Percentiles rank a stretch among this genome's conserved stretches.
Evolutionary conservation across 768 basidiomycete genomes (phyloP).

Genomic region (Clitopilus passeckerianus): DNA sequence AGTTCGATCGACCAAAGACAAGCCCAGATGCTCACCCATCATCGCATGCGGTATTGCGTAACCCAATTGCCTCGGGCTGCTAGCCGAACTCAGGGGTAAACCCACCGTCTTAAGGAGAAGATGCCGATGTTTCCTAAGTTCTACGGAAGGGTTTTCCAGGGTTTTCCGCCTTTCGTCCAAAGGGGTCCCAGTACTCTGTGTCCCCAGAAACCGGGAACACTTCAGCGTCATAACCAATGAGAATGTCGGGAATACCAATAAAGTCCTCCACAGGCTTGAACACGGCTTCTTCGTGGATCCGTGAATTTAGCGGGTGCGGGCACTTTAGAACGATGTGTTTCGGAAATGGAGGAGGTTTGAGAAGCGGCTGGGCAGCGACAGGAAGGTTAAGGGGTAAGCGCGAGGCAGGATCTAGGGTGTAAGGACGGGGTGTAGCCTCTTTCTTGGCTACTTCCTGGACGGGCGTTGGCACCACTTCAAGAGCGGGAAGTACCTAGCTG

Average conservation of each 20-base stretch:
- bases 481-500: neutral
- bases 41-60: neutral
- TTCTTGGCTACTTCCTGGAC: neutral
- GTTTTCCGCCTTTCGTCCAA: neutral
- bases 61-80: neutral
- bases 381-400: neutral
- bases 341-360: neutral
- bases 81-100: neutral
- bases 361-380: neutral
- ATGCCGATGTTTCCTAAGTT: neutral
- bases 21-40: neutral
- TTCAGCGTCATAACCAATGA: neutral
- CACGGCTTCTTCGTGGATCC: neutral
- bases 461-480: neutral
- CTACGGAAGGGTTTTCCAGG: neutral
- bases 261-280: neutral
- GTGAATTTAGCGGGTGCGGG: neutral
- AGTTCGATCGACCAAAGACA: neutral
- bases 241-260: neutral
- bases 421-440: neutral
- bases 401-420: neutral
- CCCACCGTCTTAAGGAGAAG: neutral
- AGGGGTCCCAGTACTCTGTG: neutral
- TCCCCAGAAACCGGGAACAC: neutral
- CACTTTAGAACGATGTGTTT: neutral